A percentile compares a stretch with the other conserved stretches of the same genome.
These are phyloP conservation scores for Pythium dissimile DNA, from an alignment of 352 stramenopile species.

Conservation along the genomic window DNA sequence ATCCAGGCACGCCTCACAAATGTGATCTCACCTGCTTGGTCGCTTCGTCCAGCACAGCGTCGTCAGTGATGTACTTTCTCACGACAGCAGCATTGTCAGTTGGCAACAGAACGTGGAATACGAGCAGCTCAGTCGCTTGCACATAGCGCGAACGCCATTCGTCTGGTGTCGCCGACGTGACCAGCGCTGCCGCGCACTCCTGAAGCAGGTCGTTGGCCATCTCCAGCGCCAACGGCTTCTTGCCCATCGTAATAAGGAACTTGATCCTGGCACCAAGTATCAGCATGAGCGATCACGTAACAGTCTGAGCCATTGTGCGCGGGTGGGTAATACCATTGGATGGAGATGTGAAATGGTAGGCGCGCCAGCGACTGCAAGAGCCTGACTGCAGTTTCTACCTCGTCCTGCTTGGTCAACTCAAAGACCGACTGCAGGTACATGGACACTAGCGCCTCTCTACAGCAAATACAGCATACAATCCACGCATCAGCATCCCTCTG, in stretches of 20 bases:
- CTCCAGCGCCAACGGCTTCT: constrained; percentile 25
- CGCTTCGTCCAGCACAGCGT: constrained; percentile 39
- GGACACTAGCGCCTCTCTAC: constrained; percentile 52
- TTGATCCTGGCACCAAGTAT: constrained; percentile 35
- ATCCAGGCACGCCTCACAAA: not conserved
- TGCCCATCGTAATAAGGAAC: constrained; percentile 65
- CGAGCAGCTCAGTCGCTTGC: constrained; percentile 36
- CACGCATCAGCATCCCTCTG: not conserved
- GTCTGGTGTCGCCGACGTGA: not conserved
- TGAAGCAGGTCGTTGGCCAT: constrained; percentile 25
- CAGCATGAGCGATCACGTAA: not conserved
- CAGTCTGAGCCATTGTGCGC: not conserved
- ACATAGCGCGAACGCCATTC: constrained; percentile 1
- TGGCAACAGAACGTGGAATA: constrained; percentile 44
- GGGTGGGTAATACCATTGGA: constrained; percentile 36
- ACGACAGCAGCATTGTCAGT: constrained; percentile 36
- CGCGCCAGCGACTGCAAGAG: constrained; percentile 41
- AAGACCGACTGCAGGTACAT: constrained; percentile 70
- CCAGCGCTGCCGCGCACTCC: constrained; percentile 11
- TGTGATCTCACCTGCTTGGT: constrained; percentile 36
- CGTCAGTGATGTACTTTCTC: constrained; percentile 27
- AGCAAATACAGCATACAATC: not conserved
- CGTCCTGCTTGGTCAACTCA: constrained; percentile 49
- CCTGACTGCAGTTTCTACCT: constrained; percentile 43
- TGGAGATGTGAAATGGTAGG: constrained; percentile 31